phyloP scores from a whole-genome alignment of 805 yeast genomes.

The Sugiyamaella lignohabitans region DNA sequence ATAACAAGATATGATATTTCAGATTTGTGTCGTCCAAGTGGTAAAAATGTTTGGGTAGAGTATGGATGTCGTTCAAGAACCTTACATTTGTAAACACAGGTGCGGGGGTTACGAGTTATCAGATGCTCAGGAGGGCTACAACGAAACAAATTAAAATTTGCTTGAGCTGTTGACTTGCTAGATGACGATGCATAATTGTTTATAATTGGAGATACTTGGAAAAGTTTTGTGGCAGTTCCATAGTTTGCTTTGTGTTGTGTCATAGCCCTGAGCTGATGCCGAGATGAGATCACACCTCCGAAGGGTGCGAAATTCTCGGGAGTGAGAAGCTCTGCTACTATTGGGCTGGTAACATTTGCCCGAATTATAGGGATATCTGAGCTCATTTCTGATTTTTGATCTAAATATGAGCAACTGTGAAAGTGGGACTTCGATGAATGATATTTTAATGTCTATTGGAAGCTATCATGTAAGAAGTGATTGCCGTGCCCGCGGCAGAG shows the following conservation, averaged over 20 bases:
- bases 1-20: constrained; percentile 66
- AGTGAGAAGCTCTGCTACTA: constrained; percentile 53
- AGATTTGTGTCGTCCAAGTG: constrained; percentile 60
- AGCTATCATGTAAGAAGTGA: too few species aligned
- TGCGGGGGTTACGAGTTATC: constrained; percentile 25
- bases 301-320: constrained; percentile 59
- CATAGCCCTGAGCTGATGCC: constrained; percentile 53
- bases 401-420: too few species aligned
- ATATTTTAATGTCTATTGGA: too few species aligned
- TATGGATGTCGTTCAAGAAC: constrained; percentile 88
- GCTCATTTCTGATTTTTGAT: too few species aligned
- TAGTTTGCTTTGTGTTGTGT: constrained; percentile 63
- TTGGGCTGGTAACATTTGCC: too few species aligned
- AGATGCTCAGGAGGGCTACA: constrained; percentile 71
- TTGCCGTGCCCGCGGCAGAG: too few species aligned
- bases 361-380: too few species aligned
- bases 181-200: constrained; percentile 46
- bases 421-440: too few species aligned
- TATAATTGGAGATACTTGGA: constrained; percentile 61
- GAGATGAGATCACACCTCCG: constrained; percentile 76
- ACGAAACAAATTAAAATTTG: constrained; percentile 79
- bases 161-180: constrained; percentile 43
- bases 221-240: constrained; percentile 84
- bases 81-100: constrained; percentile 41
- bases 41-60: constrained; percentile 84